phyloP scores from a whole-genome alignment of 306 rosid genomes.

The Abrus pulchellus region DNA sequence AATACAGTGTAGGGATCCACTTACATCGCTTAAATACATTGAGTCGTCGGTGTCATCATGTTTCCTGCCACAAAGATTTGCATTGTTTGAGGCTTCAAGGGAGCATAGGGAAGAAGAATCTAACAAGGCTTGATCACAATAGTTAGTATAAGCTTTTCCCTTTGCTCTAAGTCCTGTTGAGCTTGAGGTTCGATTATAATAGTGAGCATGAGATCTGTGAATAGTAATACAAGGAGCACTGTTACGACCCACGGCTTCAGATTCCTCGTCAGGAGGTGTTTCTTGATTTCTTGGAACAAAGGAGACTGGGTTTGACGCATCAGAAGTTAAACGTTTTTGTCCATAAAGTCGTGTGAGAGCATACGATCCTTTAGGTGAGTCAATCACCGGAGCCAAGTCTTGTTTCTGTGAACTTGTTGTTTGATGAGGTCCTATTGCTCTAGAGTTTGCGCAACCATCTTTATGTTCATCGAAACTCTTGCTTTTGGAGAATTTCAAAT shows the following conservation, averaged over 20 bases:
- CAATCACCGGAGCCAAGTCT: conserved; percentile 37
- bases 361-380: conserved; percentile 42
- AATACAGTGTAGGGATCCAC: not conserved
- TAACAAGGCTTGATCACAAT: conserved; percentile 28
- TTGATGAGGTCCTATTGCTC: no score
- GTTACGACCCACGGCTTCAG: conserved; percentile 36
- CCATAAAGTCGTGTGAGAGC: conserved; percentile 21
- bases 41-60: conserved; percentile 47
- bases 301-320: conserved; percentile 8
- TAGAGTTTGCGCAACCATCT: no score
- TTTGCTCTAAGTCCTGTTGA: conserved; percentile 4
- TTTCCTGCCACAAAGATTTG: conserved; percentile 24
- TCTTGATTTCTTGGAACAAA: conserved; percentile 42
- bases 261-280: conserved; percentile 35
- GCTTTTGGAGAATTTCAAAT: no score
- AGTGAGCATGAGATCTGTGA: conserved; percentile 30
- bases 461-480: no score
- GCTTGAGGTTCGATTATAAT: conserved; percentile 38
- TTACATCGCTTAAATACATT: conserved; percentile 46
- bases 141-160: conserved; percentile 25
- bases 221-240: not conserved
- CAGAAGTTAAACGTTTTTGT: conserved; percentile 1
- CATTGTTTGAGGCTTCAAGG: conserved; percentile 53
- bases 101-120: conserved; percentile 53
- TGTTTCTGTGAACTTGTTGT: conserved; percentile 8